Conservation (phyloP, 2,329 filamentous ascomycete species). For the Onygena corvina region DNA sequence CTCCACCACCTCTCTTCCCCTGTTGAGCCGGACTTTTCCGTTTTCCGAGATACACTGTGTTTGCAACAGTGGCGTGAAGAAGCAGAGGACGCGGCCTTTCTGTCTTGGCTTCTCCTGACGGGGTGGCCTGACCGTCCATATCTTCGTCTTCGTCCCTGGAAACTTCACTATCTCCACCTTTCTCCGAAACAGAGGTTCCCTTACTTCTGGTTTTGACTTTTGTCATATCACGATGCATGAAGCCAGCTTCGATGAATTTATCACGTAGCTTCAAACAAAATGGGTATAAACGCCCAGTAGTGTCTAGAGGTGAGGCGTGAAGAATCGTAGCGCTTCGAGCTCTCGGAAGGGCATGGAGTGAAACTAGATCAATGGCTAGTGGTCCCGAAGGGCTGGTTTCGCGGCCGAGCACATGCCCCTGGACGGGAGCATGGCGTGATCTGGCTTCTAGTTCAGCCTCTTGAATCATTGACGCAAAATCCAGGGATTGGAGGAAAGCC, state of each 20-base stretch:
- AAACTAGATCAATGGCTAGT: conserved; percentile 36
- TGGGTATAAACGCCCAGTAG: conserved; percentile 30
- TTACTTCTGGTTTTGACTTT: conserved; percentile 8
- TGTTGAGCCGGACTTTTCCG: neutral
- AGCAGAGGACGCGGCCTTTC: conserved; percentile 46
- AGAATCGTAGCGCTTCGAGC: conserved; percentile 29
- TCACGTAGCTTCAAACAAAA: conserved; percentile 32
- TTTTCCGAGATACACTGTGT: conserved; percentile 57
- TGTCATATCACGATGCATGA: conserved; percentile 22
- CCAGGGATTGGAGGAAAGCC: conserved; percentile 34
- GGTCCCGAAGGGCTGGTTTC: conserved; percentile 17
- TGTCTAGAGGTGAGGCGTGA: conserved; percentile 31
- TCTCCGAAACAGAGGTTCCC: neutral
- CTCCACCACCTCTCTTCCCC: conserved; percentile 7
- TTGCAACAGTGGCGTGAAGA: conserved; percentile 74
- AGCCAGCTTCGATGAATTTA: conserved; percentile 34
- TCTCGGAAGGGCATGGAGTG: conserved; percentile 29
- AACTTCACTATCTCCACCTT: neutral
- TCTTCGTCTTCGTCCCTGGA: no score
- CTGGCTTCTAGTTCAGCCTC: conserved; percentile 23
- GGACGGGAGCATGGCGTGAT: conserved; percentile 19
- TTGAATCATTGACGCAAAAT: conserved; percentile 31
- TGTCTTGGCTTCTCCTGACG: no score
- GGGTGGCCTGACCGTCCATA: no score
- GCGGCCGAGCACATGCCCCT: neutral